phyloP scores from a whole-genome alignment of 1,139 yeast genomes.

The Hansenula sp. region DNA sequence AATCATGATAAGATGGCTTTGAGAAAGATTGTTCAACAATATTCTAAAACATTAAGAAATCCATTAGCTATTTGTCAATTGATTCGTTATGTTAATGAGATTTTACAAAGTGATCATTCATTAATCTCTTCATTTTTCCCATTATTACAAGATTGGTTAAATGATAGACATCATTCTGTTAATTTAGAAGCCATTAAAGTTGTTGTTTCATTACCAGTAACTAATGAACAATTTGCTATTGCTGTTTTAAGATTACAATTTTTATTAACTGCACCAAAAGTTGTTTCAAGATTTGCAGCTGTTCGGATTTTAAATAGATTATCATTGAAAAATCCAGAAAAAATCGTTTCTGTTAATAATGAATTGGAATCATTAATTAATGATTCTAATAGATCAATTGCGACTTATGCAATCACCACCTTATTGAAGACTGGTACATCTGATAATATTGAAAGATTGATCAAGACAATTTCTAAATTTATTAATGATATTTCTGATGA shows the following conservation, averaged over 20 bases:
- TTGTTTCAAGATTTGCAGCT: slow-evolving; percentile 89
- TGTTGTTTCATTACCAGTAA: slow-evolving; percentile 60
- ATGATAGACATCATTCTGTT: slow-evolving; percentile 85
- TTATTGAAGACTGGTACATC: slow-evolving; percentile 92
- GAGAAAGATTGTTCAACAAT: slow-evolving; percentile 82
- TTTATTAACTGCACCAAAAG: slow-evolving; percentile 83
- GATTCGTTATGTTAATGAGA: slow-evolving; percentile 75
- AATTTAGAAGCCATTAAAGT: slow-evolving; percentile 92
- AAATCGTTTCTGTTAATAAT: slow-evolving; percentile 64
- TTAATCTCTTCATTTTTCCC: slow-evolving; percentile 50
- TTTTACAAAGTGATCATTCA: slow-evolving; percentile 52
- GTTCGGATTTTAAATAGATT: slow-evolving; percentile 84
- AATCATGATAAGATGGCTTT: slow-evolving; percentile 93
- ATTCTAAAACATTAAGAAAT: slow-evolving; percentile 62
- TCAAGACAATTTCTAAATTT: slow-evolving; percentile 80
- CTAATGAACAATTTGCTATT: slow-evolving; percentile 57
- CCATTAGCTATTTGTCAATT: slow-evolving; percentile 81
- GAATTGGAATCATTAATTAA: slow-evolving; percentile 86
- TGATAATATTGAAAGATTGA: slow-evolving; percentile 84
- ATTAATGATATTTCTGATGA: slow-evolving; percentile 96
- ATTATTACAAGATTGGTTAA: slow-evolving; percentile 64
- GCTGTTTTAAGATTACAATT: slow-evolving; percentile 74
- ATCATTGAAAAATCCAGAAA: slow-evolving; percentile 79
- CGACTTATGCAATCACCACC: slow-evolving; percentile 99
- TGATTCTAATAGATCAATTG: slow-evolving; percentile 85